phyloP scores from a whole-genome alignment of 1,139 yeast genomes.

The Candida sanyaensis region DNA sequence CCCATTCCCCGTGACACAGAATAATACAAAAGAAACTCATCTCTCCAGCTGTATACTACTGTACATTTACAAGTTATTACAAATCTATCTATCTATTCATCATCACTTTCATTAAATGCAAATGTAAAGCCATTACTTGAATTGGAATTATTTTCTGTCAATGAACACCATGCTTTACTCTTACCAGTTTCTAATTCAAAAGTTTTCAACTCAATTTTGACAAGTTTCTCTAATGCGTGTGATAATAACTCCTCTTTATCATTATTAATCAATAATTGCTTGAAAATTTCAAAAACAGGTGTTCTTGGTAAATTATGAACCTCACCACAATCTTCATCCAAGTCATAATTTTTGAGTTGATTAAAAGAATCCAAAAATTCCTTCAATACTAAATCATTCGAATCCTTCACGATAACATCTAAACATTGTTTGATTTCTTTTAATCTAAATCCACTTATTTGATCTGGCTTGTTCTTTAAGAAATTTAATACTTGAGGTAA shows the following conservation, averaged over 20 bases:
- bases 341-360: conserved; percentile 16
- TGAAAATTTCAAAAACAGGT: conserved; percentile 62
- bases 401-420: conserved; percentile 15
- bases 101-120: conserved; percentile 27
- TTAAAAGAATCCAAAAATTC: conserved; percentile 22
- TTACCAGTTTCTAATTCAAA: conserved; percentile 19
- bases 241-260: conserved; percentile 34
- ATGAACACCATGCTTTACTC: conserved; percentile 26
- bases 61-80: too few species aligned
- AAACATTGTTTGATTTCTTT: conserved; percentile 47
- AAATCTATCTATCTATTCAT: conserved; percentile 13
- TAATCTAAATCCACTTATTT: conserved; percentile 77
- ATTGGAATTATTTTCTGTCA: conserved; percentile 15
- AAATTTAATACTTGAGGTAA: conserved; percentile 64
- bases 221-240: conserved; percentile 33
- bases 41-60: too few species aligned
- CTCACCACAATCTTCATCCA: conserved; percentile 49
- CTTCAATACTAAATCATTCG: conserved; percentile 13
- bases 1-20: too few species aligned
- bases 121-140: conserved; percentile 26
- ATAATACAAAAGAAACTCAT: too few species aligned
- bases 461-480: conserved; percentile 64
- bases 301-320: conserved; percentile 38
- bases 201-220: conserved; percentile 16
- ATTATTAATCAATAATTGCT: conserved; percentile 39